Percentiles rank a stretch among this genome's conserved stretches.
These are phyloP conservation scores for Cytospora piceicola DNA, from an alignment of 2,329 filamentous ascomycete genomes.

Conservation along the genomic window DNA sequence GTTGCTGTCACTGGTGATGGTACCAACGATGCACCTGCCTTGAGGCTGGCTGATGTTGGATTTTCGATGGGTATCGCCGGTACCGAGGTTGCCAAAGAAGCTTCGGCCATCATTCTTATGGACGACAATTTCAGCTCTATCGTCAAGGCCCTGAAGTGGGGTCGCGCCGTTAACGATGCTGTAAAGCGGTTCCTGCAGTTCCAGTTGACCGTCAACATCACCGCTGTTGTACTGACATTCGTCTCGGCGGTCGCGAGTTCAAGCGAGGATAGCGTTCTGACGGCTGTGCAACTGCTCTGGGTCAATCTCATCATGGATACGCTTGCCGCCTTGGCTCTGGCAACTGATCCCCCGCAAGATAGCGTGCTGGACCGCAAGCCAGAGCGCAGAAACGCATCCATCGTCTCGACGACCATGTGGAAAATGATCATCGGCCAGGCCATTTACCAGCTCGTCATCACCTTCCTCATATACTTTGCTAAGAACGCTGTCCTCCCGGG, in stretches of 20 bases:
- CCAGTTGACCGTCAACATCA: conserved; percentile 88
- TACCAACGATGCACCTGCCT: conserved; percentile 80
- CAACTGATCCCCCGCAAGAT: conserved; percentile 85
- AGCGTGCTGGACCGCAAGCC: conserved; percentile 79
- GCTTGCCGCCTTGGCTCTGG: conserved; percentile 84
- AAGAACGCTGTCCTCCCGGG: conserved; percentile 40
- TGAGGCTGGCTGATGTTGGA: conserved; percentile 80
- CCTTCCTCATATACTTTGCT: conserved; percentile 76
- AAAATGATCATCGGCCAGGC: conserved; percentile 98
- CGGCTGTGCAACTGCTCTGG: conserved; percentile 90
- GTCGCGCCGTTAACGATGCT: conserved; percentile 75
- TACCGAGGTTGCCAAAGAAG: conserved; percentile 84
- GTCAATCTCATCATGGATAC: conserved; percentile 98
- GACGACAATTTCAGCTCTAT: conserved; percentile 89
- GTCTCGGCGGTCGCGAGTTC: conserved; percentile 78
- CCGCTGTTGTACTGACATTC: conserved; percentile 85
- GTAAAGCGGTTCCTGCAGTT: conserved; percentile 79
- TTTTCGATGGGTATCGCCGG: conserved; percentile 87
- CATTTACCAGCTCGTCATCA: conserved; percentile 80
- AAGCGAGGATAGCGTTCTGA: conserved; percentile 75
- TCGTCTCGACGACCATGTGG: conserved; percentile 93
- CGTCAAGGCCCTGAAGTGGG: conserved; percentile 82
- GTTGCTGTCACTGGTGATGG: conserved; percentile 84
- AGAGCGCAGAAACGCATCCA: conserved; percentile 59
- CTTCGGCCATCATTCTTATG: conserved; percentile 84